phyloP scores from a whole-genome alignment of 306 rosid genomes.

The Fragaria ananassa region DNA sequence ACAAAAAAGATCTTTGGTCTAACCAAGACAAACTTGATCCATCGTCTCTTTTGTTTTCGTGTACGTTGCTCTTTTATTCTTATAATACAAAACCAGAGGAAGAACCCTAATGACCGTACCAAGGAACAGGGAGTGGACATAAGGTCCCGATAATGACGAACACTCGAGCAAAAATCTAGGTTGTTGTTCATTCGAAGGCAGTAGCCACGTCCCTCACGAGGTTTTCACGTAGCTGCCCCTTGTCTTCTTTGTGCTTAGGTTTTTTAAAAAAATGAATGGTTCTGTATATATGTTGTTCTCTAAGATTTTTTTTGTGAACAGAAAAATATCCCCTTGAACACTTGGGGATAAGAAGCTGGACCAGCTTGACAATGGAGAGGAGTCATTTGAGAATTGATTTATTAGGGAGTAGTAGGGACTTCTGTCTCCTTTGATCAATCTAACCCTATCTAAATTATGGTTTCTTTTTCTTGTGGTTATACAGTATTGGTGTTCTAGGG shows the following conservation, averaged over 20 bases:
- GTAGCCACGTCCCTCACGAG: constrained; percentile 42
- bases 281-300: constrained; percentile 6
- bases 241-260: constrained; percentile 40
- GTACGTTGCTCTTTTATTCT: neutral
- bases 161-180: constrained; percentile 36
- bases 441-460: neutral
- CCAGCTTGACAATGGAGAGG: neutral
- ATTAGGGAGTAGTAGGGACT: neutral
- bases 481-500: neutral
- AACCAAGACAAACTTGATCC: constrained; percentile 37
- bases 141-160: constrained; percentile 32
- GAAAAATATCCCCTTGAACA: neutral
- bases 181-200: constrained; percentile 44
- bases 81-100: neutral
- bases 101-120: neutral
- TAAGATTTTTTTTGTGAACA: neutral
- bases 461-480: neutral
- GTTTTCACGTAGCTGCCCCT: constrained; percentile 41
- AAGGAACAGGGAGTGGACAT: constrained; percentile 40
- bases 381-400: neutral
- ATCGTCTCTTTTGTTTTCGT: neutral
- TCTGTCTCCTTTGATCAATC: constrained; percentile 14
- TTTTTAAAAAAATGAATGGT: neutral
- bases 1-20: constrained; percentile 39
- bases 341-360: constrained; percentile 30